phyloP scores from a whole-genome alignment of 352 stramenopile genomes.

The Pythium plurisporium region DNA sequence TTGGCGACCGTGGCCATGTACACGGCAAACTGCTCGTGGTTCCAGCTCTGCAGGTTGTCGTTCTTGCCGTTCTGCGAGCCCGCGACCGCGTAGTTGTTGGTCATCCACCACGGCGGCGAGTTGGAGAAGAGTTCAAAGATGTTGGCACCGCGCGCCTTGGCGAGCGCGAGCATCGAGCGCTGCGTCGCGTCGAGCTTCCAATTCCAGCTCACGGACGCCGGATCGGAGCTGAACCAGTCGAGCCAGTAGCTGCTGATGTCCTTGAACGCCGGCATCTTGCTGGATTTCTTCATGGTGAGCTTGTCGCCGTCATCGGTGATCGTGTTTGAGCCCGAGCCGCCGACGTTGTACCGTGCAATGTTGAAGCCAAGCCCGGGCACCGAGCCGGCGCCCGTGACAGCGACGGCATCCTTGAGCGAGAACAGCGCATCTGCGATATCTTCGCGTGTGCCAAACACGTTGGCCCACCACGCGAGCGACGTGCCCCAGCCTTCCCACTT shows the following conservation, averaged over 20 bases:
- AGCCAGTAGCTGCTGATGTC: slow-evolving; percentile 54
- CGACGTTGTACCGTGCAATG: slow-evolving; percentile 63
- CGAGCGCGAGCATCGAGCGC: slow-evolving; percentile 36
- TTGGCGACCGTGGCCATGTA: slow-evolving; percentile 44
- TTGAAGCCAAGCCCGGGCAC: slow-evolving; percentile 47
- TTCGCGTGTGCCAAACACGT: slow-evolving; percentile 48
- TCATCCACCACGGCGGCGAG: slow-evolving; percentile 67
- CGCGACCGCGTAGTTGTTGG: slow-evolving; percentile 42
- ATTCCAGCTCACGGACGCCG: slow-evolving; percentile 41
- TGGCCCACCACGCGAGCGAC: slow-evolving; percentile 62
- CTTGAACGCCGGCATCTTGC: slow-evolving; percentile 49
- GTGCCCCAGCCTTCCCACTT: slow-evolving; percentile 57
- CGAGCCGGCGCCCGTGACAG: slow-evolving; percentile 17
- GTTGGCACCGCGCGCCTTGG: slow-evolving; percentile 34
- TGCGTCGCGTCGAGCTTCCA: slow-evolving; percentile 41
- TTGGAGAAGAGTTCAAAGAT: slow-evolving; percentile 54
- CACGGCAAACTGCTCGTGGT: slow-evolving; percentile 38
- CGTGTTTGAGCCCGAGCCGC: slow-evolving; percentile 36
- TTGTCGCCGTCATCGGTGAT: slow-evolving; percentile 36
- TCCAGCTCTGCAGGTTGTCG: slow-evolving; percentile 50
- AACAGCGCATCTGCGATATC: slow-evolving; percentile 55
- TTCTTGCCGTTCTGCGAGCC: slow-evolving; percentile 31
- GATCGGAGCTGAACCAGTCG: slow-evolving; percentile 42
- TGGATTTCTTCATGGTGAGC: slow-evolving; percentile 39
- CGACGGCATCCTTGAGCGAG: slow-evolving; percentile 36